A percentile compares a stretch with the other conserved stretches of the same genome.
These are phyloP conservation scores for Thuidium tamariscinum DNA, from an alignment of 225 moss, liverwort and hornwort species.

Conservation along the genomic window DNA sequence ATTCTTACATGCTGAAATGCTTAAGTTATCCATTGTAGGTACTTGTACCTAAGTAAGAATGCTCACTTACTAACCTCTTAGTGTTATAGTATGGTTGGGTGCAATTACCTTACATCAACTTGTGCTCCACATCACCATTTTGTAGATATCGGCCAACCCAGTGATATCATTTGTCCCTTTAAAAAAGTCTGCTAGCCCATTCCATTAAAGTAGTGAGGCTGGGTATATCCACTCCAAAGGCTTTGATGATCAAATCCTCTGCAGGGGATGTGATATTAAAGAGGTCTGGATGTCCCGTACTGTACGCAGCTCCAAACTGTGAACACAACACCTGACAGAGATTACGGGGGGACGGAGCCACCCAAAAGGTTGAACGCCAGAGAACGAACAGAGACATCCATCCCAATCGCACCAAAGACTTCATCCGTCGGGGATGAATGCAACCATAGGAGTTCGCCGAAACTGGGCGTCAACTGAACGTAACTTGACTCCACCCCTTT, in stretches of 20 bases:
- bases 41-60: no score
- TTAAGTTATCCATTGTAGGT: no score
- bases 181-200: not conserved
- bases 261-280: not conserved
- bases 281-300: not conserved
- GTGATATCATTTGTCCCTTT: not conserved
- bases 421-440: not conserved
- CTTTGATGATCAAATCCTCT: not conserved
- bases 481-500: not conserved
- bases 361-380: not conserved
- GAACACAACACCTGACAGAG: not conserved
- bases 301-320: no score
- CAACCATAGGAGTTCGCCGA: constrained; percentile 5
- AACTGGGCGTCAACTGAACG: constrained; percentile 19
- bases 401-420: not conserved
- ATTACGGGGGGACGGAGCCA: not conserved
- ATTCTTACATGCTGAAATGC: no score
- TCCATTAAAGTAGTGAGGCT: no score
- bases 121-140: not conserved
- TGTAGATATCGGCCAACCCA: not conserved
- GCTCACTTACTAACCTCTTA: rapidly evolving
- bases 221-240: not conserved
- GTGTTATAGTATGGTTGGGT: not conserved
- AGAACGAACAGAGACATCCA: not conserved
- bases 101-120: not conserved